Percentiles rank a stretch among this genome's conserved stretches.
Conservation (phyloP, 371 early-diverging fungal genomes). For the Mucor plumbeus region DNA sequence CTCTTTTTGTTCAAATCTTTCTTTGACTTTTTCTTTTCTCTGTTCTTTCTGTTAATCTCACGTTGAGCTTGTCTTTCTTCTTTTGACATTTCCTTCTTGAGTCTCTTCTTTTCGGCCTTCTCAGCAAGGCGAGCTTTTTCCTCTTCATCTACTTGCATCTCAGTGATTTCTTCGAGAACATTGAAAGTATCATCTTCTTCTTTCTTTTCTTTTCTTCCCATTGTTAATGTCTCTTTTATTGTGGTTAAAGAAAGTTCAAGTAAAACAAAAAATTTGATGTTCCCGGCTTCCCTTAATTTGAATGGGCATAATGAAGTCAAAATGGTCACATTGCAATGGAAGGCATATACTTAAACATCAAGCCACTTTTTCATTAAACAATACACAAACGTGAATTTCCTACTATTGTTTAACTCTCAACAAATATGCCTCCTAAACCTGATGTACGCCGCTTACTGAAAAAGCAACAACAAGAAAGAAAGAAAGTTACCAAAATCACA, state of each 20-base stretch:
- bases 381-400: no score
- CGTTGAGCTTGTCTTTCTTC: conserved; percentile 51
- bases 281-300: background rate
- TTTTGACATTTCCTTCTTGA: conserved; percentile 24
- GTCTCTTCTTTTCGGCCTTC: conserved; percentile 31
- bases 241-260: background rate
- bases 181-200: conserved; percentile 33
- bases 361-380: background rate
- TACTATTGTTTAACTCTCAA: background rate
- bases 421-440: conserved; percentile 35
- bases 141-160: conserved; percentile 20
- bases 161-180: conserved; percentile 26
- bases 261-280: conserved; percentile 15
- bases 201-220: conserved; percentile 21
- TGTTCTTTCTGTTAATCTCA: conserved; percentile 44
- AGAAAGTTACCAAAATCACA: conserved; percentile 34
- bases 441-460: conserved; percentile 51
- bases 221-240: background rate
- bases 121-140: conserved; percentile 19
- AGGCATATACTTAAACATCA: background rate
- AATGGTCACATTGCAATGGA: background rate
- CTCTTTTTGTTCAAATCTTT: conserved; percentile 52
- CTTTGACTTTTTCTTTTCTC: conserved; percentile 49
- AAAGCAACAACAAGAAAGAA: conserved; percentile 45
- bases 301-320: conserved; percentile 1